A percentile compares a stretch with the other conserved stretches of the same genome.
These are phyloP conservation scores for Trichoderma guizhouense DNA, from an alignment of 2,329 filamentous ascomycete genomes.

Conservation along the genomic window DNA sequence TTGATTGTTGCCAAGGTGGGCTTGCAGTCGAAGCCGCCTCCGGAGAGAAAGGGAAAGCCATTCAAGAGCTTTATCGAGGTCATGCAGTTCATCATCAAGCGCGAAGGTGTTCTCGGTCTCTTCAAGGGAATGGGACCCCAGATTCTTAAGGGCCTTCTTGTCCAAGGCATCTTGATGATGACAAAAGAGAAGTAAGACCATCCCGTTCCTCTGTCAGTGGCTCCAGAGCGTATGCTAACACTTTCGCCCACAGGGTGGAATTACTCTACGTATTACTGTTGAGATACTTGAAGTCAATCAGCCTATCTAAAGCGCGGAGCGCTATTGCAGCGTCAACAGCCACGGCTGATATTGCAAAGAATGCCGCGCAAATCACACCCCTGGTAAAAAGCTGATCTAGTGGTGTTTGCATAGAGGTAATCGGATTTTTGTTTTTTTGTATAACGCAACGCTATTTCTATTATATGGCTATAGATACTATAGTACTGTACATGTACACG, in stretches of 20 bases:
- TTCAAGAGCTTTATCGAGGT: conserved; percentile 94
- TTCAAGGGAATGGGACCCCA: conserved; percentile 98
- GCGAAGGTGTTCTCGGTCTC: conserved; percentile 78
- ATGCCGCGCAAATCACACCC: conserved; percentile 30
- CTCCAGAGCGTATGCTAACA: conserved; percentile 21
- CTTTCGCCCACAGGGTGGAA: conserved; percentile 62
- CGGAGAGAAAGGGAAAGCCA: conserved; percentile 77
- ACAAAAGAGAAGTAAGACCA: conserved; percentile 80
- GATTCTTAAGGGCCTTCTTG: conserved; percentile 85
- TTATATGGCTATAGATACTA: background rate
- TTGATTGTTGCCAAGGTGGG: conserved; percentile 98
- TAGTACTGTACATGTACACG: background rate
- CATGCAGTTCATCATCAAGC: conserved; percentile 87
- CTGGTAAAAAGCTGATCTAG: conserved; percentile 21
- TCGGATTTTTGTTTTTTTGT: background rate
- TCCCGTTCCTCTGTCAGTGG: background rate
- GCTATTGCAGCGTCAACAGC: conserved; percentile 58
- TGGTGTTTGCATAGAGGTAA: background rate
- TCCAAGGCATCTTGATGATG: conserved; percentile 98
- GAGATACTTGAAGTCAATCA: conserved; percentile 71
- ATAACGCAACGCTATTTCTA: background rate
- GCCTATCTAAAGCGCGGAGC: conserved; percentile 64
- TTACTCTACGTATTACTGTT: conserved; percentile 82
- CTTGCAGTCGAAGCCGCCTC: conserved; percentile 87
- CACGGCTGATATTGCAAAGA: conserved; percentile 40